Conservation (phyloP, 768 basidiomycete species). For the Psilocybe tampanensis region DNA sequence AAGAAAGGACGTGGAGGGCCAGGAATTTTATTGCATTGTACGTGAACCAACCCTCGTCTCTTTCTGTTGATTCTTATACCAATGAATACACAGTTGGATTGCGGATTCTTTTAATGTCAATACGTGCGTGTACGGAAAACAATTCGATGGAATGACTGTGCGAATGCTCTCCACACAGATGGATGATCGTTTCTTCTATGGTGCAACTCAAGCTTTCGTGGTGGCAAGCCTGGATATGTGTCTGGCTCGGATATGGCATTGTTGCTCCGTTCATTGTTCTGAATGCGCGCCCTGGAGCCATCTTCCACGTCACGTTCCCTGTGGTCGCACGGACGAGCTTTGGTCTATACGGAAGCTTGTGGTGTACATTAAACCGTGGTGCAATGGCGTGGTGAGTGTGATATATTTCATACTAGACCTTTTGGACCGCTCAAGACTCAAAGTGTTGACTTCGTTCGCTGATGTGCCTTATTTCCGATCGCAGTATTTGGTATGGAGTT, state of each 20-base stretch:
- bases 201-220: slow-evolving; percentile 71
- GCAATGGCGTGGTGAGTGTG: slow-evolving; percentile 67
- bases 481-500: slow-evolving; percentile 76
- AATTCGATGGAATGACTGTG: not conserved
- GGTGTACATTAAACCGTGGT: slow-evolving; percentile 79
- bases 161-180: slow-evolving; percentile 37
- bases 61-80: not conserved
- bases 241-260: slow-evolving; percentile 63
- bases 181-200: slow-evolving; percentile 82
- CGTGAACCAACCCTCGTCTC: slow-evolving; percentile 19
- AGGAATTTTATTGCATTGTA: slow-evolving; percentile 72
- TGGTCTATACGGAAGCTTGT: slow-evolving; percentile 76
- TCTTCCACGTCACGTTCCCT: slow-evolving; percentile 79
- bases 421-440: not conserved
- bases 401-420: not conserved
- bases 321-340: slow-evolving; percentile 76
- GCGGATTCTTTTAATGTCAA: slow-evolving; percentile 82
- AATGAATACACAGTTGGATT: slow-evolving; percentile 57
- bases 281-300: slow-evolving; percentile 78
- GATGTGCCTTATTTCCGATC: slow-evolving; percentile 3
- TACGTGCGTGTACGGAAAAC: slow-evolving; percentile 51
- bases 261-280: slow-evolving; percentile 73
- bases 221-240: slow-evolving; percentile 88
- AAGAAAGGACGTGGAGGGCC: slow-evolving; percentile 65
- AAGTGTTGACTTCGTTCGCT: not conserved